These are phyloP conservation scores for Lactarius hatsudake DNA, from an alignment of 768 basidiomycete species.

Conservation along the genomic window DNA sequence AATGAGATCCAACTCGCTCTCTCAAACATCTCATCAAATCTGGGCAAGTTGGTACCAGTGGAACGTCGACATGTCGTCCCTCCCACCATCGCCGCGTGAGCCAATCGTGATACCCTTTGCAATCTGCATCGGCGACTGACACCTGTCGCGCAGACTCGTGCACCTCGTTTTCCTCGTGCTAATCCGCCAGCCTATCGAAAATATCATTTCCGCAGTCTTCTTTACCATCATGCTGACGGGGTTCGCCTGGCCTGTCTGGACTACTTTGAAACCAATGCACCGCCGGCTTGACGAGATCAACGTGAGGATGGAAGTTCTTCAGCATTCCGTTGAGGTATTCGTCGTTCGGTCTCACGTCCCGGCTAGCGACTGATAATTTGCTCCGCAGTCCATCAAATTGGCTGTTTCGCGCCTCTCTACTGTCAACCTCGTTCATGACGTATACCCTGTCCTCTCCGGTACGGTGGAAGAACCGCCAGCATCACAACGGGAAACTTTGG, in stretches of 20 bases:
- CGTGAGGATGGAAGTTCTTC: conserved; percentile 3
- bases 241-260: conserved; percentile 6
- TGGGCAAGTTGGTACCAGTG: not conserved
- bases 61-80: not conserved
- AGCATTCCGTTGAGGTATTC: conserved; percentile 9
- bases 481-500: not conserved
- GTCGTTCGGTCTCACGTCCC: not conserved
- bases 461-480: not conserved
- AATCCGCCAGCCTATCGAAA: not conserved
- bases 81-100: conserved; percentile 9
- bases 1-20: not conserved
- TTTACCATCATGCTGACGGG: conserved; percentile 9
- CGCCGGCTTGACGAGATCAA: not conserved
- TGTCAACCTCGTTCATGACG: not conserved
- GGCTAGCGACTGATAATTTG: not conserved
- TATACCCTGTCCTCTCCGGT: too few relatives aligned
- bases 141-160: not conserved
- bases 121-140: not conserved
- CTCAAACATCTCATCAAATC: not conserved
- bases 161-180: conserved; percentile 1
- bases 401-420: not conserved
- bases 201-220: not conserved
- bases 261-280: conserved; percentile 4
- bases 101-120: not conserved
- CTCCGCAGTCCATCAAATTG: not conserved